Base-by-base conservation (phyloP, 1,284 basidiomycete genomes). In the Microbotryomycetes sp. region DNA sequence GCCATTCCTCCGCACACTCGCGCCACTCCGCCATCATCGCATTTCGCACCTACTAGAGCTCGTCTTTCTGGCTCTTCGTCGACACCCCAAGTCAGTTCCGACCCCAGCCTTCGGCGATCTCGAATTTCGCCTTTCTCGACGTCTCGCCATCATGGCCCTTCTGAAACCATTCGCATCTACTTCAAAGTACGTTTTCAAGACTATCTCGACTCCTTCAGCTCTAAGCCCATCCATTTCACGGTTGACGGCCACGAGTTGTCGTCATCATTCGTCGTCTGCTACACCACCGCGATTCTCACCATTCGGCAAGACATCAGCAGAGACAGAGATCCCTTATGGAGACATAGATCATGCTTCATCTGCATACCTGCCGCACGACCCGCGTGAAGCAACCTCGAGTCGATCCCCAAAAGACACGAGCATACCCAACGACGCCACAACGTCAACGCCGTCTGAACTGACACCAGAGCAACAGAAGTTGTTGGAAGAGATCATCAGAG, bases 401-500 rank as follows among this genome's bases (percentile, higher is more conserved):
- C 12, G 28, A 7, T 28, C 25, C 19, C 42, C 54, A 4, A 25
- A 25, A 48, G 31, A 25, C 22, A 0, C 14, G 19, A 42, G 12
- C 54, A n/a, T 15, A 52, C 50, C 19, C 54, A n/a, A 47, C 49
- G 61, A 60, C 50, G 74, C 76, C 3, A 74, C 75, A 0, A 73
- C 69, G 6, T 63, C 70, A 0, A 70, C 71, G 5, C 72, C 75
- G 0, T 68, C 70, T 3, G 60, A 71, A 22, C 69, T 79, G 16
- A 68, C 72, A 0, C 58, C 71, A 1, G 59, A 65, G 16, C 73
- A 78, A 57, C 67, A 73, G 6, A 62, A 65, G 15, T 59, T 77
- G 22, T 56, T 80, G 22, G 76, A 77, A 58, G 60, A 72, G 58
- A 78, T 78, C 5, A 77, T 96, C 42, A 82, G 92, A 16, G 87